These are phyloP conservation scores for Cercospora sp. DNA, from an alignment of 2,329 filamentous ascomycete genomes.

Conservation along the genomic window DNA sequence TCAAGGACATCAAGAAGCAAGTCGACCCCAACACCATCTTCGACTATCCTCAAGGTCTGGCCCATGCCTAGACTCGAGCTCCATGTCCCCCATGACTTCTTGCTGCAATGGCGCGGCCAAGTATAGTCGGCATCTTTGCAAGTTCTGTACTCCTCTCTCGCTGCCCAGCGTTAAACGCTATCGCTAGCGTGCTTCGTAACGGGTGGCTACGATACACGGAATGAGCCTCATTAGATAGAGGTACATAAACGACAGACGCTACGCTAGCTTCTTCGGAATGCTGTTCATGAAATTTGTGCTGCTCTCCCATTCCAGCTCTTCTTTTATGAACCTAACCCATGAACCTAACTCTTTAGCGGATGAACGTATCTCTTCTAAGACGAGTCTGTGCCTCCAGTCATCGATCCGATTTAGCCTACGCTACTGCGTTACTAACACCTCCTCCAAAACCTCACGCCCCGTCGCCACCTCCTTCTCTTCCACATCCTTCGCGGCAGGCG, in stretches of 20 bases:
- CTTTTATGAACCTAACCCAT: background rate
- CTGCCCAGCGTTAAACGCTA: background rate
- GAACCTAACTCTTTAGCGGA: background rate
- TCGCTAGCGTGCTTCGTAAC: background rate
- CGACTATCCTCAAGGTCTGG: constrained; percentile 24
- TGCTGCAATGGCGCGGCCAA: background rate
- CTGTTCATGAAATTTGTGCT: background rate
- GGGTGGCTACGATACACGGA: background rate
- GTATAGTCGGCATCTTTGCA: background rate
- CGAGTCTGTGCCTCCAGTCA: background rate
- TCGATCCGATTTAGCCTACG: background rate
- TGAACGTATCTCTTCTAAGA: background rate
- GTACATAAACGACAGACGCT: background rate
- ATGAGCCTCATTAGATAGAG: background rate
- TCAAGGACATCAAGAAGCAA: constrained; percentile 19
- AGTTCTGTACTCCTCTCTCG: background rate
- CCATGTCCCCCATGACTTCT: background rate
- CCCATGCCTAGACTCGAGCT: constrained; percentile 10
- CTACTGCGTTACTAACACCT: background rate
- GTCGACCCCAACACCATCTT: constrained; percentile 21
- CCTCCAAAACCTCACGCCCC: background rate
- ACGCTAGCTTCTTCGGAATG: background rate
- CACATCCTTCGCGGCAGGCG: background rate
- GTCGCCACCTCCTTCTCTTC: background rate
- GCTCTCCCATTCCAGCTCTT: background rate